Evolutionary conservation across 2,329 filamentous ascomycete species (phyloP).

Genomic region (Diaporthe vaccinii): DNA sequence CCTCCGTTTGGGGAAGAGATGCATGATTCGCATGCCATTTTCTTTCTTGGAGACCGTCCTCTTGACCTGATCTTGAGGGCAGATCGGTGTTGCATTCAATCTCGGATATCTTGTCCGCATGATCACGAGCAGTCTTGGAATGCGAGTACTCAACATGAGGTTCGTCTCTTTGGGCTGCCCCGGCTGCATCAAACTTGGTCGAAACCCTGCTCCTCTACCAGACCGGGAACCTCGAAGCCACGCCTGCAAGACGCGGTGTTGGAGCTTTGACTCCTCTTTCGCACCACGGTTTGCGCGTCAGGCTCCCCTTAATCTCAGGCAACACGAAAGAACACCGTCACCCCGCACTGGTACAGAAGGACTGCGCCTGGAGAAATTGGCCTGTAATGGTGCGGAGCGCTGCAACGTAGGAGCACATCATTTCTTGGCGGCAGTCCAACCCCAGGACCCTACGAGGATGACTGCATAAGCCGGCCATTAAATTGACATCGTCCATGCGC

Average conservation of each 20-base stretch:
- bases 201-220: background rate
- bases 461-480: constrained; percentile 29
- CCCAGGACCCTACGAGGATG: constrained; percentile 16
- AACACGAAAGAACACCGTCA: constrained; percentile 16
- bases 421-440: constrained; percentile 16
- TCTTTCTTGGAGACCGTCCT: constrained; percentile 2
- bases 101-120: constrained; percentile 25
- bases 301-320: constrained; percentile 25
- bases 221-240: background rate
- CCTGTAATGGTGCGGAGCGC: constrained; percentile 18
- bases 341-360: background rate
- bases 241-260: background rate
- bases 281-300: constrained; percentile 2
- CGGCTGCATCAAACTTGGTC: background rate
- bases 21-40: constrained; percentile 16
- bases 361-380: background rate
- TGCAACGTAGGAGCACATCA: constrained; percentile 27
- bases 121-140: background rate
- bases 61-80: constrained; percentile 28
- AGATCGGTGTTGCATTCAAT: constrained; percentile 19
- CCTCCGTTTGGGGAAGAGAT: constrained; percentile 2
- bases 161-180: background rate
- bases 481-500: constrained; percentile 25
- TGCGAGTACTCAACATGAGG: background rate
- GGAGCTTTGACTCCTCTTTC: background rate